A percentile compares a stretch with the other conserved stretches of the same genome.
These are phyloP conservation scores for Dactylorhiza incarnata DNA, from an alignment of 106 monocot species.

Conservation along the genomic window DNA sequence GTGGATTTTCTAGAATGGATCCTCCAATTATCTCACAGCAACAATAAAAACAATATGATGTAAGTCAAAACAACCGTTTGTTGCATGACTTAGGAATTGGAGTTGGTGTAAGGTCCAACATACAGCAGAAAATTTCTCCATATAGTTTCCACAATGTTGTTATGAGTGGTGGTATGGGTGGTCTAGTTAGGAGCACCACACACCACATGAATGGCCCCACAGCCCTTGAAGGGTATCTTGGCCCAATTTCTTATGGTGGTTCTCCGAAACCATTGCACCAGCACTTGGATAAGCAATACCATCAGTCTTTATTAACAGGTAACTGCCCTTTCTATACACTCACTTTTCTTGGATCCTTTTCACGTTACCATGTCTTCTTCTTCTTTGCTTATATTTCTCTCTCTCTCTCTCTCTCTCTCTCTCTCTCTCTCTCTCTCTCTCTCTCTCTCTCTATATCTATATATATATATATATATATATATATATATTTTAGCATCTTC, in stretches of 20 bases:
- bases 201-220: slow-evolving; percentile 36
- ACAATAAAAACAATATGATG: slow-evolving; percentile 60
- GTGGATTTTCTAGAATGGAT: slow-evolving; percentile 41
- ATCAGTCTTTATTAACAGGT: slow-evolving; percentile 50
- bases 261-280: slow-evolving; percentile 46
- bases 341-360: neutral
- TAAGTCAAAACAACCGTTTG: slow-evolving; percentile 50
- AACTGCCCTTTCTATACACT: slow-evolving; percentile 9
- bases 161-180: slow-evolving; percentile 39
- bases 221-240: slow-evolving; percentile 39
- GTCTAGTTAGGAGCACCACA: slow-evolving; percentile 37
- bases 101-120: slow-evolving; percentile 35
- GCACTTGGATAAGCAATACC: slow-evolving; percentile 44
- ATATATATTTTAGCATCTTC: too few relatives aligned
- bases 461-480: too few relatives aligned
- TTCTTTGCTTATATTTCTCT: neutral
- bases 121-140: slow-evolving; percentile 47
- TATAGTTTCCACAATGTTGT: slow-evolving; percentile 60
- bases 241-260: slow-evolving; percentile 33
- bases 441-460: too few relatives aligned
- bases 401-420: neutral
- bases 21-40: slow-evolving; percentile 35
- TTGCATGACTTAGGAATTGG: slow-evolving; percentile 40
- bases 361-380: neutral
- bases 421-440: too few relatives aligned